Evolutionary conservation across 1,284 basidiomycete species (phyloP).

Genomic region (Sphagnurus paluster): DNA sequence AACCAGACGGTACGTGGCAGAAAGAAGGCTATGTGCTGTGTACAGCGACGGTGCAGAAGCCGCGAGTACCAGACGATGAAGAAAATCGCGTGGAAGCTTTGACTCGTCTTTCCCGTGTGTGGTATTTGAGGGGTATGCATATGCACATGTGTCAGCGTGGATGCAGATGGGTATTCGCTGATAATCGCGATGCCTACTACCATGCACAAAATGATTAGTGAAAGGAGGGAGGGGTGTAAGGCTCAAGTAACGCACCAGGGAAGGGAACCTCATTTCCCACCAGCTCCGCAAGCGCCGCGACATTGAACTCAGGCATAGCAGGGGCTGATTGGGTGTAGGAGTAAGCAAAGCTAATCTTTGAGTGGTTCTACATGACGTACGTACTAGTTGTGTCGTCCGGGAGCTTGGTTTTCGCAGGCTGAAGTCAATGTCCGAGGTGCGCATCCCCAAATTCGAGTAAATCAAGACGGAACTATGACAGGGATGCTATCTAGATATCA

Average conservation of each 20-base stretch:
- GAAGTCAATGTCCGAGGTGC: constrained; percentile 76
- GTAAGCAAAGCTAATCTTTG: too few species aligned
- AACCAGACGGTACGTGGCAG: too few species aligned
- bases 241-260: constrained; percentile 52
- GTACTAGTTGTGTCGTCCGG: constrained; percentile 47
- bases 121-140: too few species aligned
- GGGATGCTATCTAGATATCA: constrained; percentile 96
- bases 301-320: constrained; percentile 66
- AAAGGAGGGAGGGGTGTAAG: not conserved
- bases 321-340: constrained; percentile 31
- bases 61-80: too few species aligned
- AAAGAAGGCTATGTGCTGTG: too few species aligned
- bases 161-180: too few species aligned
- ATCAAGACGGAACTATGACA: constrained; percentile 68
- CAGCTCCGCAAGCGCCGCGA: constrained; percentile 70
- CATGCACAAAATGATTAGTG: not conserved
- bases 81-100: too few species aligned
- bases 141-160: too few species aligned
- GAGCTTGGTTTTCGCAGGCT: constrained; percentile 73
- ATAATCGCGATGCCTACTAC: too few species aligned
- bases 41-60: too few species aligned
- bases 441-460: constrained; percentile 59
- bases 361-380: too few species aligned
- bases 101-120: too few species aligned
- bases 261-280: constrained; percentile 88